These are phyloP conservation scores for Neonothopanus nambi DNA, from an alignment of 1,284 basidiomycete species.

Conservation along the genomic window DNA sequence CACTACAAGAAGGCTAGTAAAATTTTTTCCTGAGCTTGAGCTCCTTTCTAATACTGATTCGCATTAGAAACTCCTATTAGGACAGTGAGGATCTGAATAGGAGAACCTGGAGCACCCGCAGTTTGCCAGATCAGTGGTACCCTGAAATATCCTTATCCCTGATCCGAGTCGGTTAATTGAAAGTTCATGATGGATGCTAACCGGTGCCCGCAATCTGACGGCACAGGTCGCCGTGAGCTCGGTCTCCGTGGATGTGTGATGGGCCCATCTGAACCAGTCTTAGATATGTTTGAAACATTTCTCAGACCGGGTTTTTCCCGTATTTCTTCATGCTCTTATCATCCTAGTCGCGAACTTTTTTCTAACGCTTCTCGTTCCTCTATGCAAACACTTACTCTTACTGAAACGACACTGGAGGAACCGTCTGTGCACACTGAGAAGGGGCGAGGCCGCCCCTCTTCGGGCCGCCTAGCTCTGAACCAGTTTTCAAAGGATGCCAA, in stretches of 20 bases:
- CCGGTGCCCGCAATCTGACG: too few relatives aligned
- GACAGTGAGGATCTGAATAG: too few relatives aligned
- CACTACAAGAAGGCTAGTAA: too few relatives aligned
- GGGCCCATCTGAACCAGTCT: neutral
- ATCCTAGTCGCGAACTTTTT: constrained; percentile 9
- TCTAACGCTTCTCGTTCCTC: constrained; percentile 15
- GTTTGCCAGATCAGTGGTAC: too few relatives aligned
- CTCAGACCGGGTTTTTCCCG: neutral
- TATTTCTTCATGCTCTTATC: neutral
- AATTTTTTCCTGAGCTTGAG: too few relatives aligned
- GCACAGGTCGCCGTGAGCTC: too few relatives aligned
- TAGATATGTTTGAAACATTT: neutral
- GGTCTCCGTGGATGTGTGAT: neutral
- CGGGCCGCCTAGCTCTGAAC: constrained; percentile 9
- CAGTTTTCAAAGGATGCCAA: constrained; percentile 4
- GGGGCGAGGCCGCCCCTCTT: constrained; percentile 9
- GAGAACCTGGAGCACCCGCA: too few relatives aligned
- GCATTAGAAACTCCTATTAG: too few relatives aligned
- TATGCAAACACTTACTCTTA: constrained; percentile 17
- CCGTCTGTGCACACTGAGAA: constrained; percentile 12
- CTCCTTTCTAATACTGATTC: too few relatives aligned
- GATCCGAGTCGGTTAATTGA: too few relatives aligned
- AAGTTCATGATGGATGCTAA: too few relatives aligned
- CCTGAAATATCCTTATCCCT: too few relatives aligned
- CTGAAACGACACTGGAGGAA: constrained; percentile 11